Evolutionary conservation across 2,329 filamentous ascomycete genomes (phyloP), one percentile per base, ranked within the genome.

Genomic region (Fusarium sp.): DNA sequence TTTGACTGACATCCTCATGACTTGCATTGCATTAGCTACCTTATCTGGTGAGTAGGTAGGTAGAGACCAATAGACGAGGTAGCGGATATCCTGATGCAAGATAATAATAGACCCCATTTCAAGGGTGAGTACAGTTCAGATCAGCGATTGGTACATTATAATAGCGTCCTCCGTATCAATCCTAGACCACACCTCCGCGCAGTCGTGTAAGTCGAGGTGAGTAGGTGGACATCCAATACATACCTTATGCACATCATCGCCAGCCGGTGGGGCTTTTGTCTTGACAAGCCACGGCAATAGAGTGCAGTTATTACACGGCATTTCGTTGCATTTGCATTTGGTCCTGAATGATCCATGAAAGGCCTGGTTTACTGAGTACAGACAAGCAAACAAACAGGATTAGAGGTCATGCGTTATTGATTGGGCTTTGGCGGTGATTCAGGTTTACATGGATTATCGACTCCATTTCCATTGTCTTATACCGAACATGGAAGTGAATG

Each of bases 211-310:
- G 45, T 56, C 51, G 39, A 66, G 35, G 45, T 26, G 50, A 45
- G 38, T 61, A 63, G 20, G 35, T 63, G 57, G 32, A 14, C 58
- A 63, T 41, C 36, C 41, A 67, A 51, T 41, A n/a, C 47, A 63
- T 51, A 22, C 24, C 30, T 36, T 58, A 72, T 74, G 71, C 72
- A 73, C 61, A 69, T 75, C 72, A 74, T 74, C 57, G 41, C 58
- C 35, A 32, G 41, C 66, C 35, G 32, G 53, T 54, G 45, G 63
- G 59, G 42, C 58, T 56, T 42, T 55, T 59, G 50, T 65, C 59
- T 35, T 51, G 41, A 42, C n/a, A 63, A 58, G 63, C 44, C 60
- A 68, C 48, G n/a, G 32, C 59, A 66, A 59, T 18, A 58, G 44
- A 64, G 41, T 54, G 47, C 36, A 59, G 36, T 55, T 30, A 55